A percentile compares a stretch with the other conserved stretches of the same genome.
Conservation (phyloP, 1,284 basidiomycete species). For the Pulchroboletus neoregius region DNA sequence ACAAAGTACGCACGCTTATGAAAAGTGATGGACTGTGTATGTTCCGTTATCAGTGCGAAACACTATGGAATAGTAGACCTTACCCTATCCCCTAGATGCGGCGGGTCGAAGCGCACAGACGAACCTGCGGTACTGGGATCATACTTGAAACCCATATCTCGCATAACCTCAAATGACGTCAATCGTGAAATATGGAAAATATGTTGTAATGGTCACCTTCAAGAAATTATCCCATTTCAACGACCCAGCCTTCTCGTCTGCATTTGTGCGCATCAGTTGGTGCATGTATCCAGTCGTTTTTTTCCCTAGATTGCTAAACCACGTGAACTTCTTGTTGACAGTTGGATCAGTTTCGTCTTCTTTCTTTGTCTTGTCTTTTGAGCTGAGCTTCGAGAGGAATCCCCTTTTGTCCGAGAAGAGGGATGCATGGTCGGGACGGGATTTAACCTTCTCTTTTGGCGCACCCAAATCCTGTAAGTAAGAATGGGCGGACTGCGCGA, state of each 20-base stretch:
- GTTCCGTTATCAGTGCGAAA: slow-evolving; percentile 6
- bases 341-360: slow-evolving; percentile 37
- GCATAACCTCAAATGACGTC: slow-evolving; percentile 54
- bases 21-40: slow-evolving; percentile 59
- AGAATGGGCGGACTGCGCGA: slow-evolving; percentile 64
- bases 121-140: slow-evolving; percentile 75
- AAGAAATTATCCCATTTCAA: slow-evolving; percentile 75
- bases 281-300: slow-evolving; percentile 58
- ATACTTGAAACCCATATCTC: slow-evolving; percentile 69
- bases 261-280: slow-evolving; percentile 55
- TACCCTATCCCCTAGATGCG: slow-evolving; percentile 52
- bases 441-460: slow-evolving; percentile 64
- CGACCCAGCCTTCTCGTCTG: slow-evolving; percentile 54
- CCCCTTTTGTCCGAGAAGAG: slow-evolving; percentile 47
- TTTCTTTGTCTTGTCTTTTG: slow-evolving; percentile 37
- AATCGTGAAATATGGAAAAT: neutral
- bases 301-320: slow-evolving; percentile 56
- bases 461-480: slow-evolving; percentile 54
- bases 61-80: slow-evolving; percentile 22
- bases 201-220: slow-evolving; percentile 37
- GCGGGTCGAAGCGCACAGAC: slow-evolving; percentile 76
- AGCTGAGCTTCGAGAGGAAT: slow-evolving; percentile 48
- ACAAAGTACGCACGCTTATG: slow-evolving; percentile 60
- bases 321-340: slow-evolving; percentile 41
- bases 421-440: slow-evolving; percentile 53